Percentiles rank a stretch among this genome's conserved stretches.
phyloP scores from a whole-genome alignment of 148 eudicot genomes.

The Linanthus parryae region DNA sequence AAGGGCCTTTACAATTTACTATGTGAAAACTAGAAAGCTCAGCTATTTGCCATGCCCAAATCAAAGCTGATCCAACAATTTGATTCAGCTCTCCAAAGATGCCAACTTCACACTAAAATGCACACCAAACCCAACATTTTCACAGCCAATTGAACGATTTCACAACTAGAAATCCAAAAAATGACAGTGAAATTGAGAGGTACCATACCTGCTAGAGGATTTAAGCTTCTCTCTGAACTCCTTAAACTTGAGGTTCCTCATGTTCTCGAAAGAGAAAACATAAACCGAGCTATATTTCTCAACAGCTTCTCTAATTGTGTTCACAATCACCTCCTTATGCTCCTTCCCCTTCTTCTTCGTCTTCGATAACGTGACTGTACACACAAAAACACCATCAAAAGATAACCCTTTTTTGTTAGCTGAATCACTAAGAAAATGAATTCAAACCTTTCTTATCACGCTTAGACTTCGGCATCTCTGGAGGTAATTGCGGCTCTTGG shows the following conservation, averaged over 20 bases:
- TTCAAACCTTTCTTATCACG: conserved; percentile 30
- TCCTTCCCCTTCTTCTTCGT: conserved; percentile 90
- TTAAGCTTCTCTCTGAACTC: conserved; percentile 81
- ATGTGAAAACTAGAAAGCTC: background rate
- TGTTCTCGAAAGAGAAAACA: conserved; percentile 73
- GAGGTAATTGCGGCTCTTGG: background rate
- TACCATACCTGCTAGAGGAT: conserved; percentile 65
- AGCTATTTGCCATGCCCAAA: background rate
- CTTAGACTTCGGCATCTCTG: conserved; percentile 80
- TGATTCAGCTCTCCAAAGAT: too few relatives aligned
- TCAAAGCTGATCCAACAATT: too few relatives aligned
- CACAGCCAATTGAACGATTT: too few relatives aligned
- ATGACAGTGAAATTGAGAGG: background rate
- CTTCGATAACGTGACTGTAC: conserved; percentile 86
- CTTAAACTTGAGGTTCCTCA: conserved; percentile 94
- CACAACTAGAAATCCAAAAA: background rate
- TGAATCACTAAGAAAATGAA: background rate
- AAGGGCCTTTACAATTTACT: too few relatives aligned
- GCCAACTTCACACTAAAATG: too few relatives aligned
- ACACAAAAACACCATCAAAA: background rate
- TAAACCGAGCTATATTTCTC: conserved; percentile 60
- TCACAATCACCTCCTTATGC: conserved; percentile 69
- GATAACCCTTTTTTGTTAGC: background rate
- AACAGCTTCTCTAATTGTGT: conserved; percentile 57
- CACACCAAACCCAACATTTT: too few relatives aligned